Conservation (phyloP, 1,284 basidiomycete genomes). For the Puccinia novopanici region DNA sequence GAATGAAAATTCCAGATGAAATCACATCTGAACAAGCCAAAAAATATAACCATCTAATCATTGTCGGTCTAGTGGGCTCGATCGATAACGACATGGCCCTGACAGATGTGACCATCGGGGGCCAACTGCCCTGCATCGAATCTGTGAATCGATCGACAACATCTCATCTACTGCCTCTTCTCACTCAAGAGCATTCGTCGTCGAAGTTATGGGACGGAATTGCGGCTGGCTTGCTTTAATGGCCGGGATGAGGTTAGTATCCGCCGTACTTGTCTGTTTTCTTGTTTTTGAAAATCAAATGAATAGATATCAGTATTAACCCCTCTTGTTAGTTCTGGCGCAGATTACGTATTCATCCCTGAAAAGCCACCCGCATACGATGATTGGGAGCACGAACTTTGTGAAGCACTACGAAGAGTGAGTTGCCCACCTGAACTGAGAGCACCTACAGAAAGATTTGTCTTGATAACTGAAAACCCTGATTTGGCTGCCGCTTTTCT, state of each 20-base stretch:
- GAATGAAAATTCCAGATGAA: slow-evolving; percentile 61
- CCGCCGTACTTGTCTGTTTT: no score
- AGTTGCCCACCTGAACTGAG: slow-evolving; percentile 33
- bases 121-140: slow-evolving; percentile 88
- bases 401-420: slow-evolving; percentile 76
- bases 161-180: slow-evolving; percentile 95
- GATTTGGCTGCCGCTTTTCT: slow-evolving; percentile 3
- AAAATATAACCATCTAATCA: slow-evolving; percentile 79
- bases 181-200: slow-evolving; percentile 94
- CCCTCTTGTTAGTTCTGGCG: slow-evolving; percentile 70
- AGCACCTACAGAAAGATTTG: neutral
- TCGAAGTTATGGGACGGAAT: slow-evolving; percentile 98
- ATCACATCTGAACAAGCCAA: slow-evolving; percentile 75
- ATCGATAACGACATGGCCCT: slow-evolving; percentile 99
- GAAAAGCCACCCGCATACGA: slow-evolving; percentile 78
- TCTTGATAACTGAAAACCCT: neutral
- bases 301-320: neutral
- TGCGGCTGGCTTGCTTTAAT: slow-evolving; percentile 96
- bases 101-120: slow-evolving; percentile 98
- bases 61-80: slow-evolving; percentile 94
- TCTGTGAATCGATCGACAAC: slow-evolving; percentile 96
- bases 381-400: slow-evolving; percentile 91
- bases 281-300: neutral
- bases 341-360: slow-evolving; percentile 96
- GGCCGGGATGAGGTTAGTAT: slow-evolving; percentile 75